Evolutionary conservation across 768 basidiomycete species (phyloP), one percentile per base, ranked within the genome.

Genomic region (Termitomyces sp.): DNA sequence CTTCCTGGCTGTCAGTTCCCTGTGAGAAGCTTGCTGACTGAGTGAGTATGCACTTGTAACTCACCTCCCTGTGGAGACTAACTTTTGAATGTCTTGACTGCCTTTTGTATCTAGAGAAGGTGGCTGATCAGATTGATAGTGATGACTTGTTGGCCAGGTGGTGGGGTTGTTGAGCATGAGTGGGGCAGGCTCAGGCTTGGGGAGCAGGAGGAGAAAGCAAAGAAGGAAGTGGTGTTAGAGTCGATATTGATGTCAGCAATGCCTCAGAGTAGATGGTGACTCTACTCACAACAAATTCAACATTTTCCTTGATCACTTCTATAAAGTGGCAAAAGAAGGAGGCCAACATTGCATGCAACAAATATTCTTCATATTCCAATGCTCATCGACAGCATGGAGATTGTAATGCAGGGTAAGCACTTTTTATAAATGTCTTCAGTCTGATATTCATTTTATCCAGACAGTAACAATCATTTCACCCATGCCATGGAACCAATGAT

Each of bases 21-120:
- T n/a, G n/a, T n/a, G 29, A 37, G 12, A 16, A 0, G n/a, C 45
- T 47, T 23, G 43, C 10, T 49, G 23, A 41, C 43, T 17, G 41
- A 9, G 32, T 11, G 46, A 32, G 2, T 37, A 16, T 41, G 29
- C 10, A 42, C 27, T 44, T 29, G 14, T n/a, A 19, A 66, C 72
- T 65, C 63, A 81, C 90, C 91, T 59, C 92, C 92, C 55, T 77
- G 76, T 1, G 92, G 91, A 0, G 71, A 67, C 67, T 94, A 90
- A 0, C 70, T 64, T 66, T 90, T 92, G 82, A 93, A 93, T 4
- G 83, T 70, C 54, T 69, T 78, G 66, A 92, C 77, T 1, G 91
- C 92, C 60, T 91, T 84, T 11, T 86, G 81, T 0, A 89, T 87
- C 65, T 90, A 92, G 47, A 94, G 74, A 66, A 92, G 90, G 0